Evolutionary conservation across 1,139 yeast species (phyloP).

Genomic region (Blastobotrys serpentis): DNA sequence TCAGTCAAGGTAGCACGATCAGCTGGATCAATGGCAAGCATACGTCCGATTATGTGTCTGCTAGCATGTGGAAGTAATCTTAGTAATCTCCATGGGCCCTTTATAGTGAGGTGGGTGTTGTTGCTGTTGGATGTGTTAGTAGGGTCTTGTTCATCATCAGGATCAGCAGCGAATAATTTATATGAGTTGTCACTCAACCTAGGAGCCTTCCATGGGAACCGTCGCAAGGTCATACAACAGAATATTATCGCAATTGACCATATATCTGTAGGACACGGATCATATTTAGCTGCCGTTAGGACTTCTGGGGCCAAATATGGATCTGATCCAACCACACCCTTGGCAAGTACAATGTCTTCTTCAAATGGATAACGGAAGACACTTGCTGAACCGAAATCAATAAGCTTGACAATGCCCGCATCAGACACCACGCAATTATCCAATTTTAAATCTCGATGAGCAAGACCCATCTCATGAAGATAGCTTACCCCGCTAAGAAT

Average conservation of each 20-base stretch:
- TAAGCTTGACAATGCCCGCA: conserved; percentile 84
- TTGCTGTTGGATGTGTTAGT: conserved; percentile 17
- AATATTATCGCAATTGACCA: conserved; percentile 96
- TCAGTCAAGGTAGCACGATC: conserved; percentile 70
- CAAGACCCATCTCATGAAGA: conserved; percentile 81
- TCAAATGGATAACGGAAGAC: conserved; percentile 93
- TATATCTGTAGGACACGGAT: conserved; percentile 89
- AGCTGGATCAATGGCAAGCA: conserved; percentile 68
- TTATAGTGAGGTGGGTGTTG: conserved; percentile 23
- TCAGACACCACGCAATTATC: conserved; percentile 91
- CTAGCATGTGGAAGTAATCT: conserved; percentile 85
- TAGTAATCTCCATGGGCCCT: conserved; percentile 86
- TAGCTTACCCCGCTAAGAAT: conserved; percentile 80
- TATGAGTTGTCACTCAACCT: conserved; percentile 83
- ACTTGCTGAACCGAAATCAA: conserved; percentile 95
- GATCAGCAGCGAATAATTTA: conserved; percentile 56
- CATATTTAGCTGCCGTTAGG: conserved; percentile 65
- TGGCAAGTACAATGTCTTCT: conserved; percentile 71
- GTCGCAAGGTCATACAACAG: conserved; percentile 90
- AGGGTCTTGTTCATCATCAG: conserved; percentile 19
- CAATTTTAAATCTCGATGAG: conserved; percentile 91
- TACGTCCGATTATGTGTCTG: conserved; percentile 69
- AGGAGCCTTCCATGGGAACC: conserved; percentile 98
- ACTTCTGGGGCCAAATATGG: conserved; percentile 98
- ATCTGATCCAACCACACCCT: conserved; percentile 96